Evolutionary conservation across 805 yeast species (phyloP).

Genomic region (Lachancea quebecensis): DNA sequence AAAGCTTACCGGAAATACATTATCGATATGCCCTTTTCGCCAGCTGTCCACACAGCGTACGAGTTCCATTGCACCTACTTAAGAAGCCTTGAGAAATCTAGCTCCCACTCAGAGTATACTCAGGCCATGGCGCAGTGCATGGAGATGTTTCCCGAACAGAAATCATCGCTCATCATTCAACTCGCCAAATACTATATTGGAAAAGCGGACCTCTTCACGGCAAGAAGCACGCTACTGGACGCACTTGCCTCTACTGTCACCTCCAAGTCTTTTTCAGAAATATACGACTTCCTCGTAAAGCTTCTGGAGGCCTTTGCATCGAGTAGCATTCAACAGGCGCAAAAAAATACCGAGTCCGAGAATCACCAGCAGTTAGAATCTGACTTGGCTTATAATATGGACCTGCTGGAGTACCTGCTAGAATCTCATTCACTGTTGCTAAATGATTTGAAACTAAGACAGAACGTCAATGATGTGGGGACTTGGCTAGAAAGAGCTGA

Average conservation of each 20-base stretch:
- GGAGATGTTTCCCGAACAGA: constrained; percentile 51
- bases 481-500: constrained; percentile 63
- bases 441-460: constrained; percentile 61
- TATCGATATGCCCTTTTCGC: neutral
- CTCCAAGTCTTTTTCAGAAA: constrained; percentile 51
- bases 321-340: constrained; percentile 5
- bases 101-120: neutral
- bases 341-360: constrained; percentile 9
- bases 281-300: constrained; percentile 58
- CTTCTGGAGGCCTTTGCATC: constrained; percentile 47
- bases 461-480: constrained; percentile 51
- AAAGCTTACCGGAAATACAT: constrained; percentile 13
- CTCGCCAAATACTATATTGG: constrained; percentile 44
- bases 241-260: constrained; percentile 44
- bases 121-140: constrained; percentile 32
- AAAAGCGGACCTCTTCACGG: constrained; percentile 32
- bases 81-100: neutral
- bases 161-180: constrained; percentile 41
- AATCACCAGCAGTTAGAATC: constrained; percentile 28
- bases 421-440: constrained; percentile 49
- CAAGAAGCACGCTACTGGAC: constrained; percentile 40
- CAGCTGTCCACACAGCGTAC: constrained; percentile 1
- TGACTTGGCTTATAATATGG: constrained; percentile 37
- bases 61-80: constrained; percentile 6
- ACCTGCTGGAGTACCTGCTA: constrained; percentile 47